phyloP scores from a whole-genome alignment of 1,284 basidiomycete genomes.

The Moniliophthora roreri region DNA sequence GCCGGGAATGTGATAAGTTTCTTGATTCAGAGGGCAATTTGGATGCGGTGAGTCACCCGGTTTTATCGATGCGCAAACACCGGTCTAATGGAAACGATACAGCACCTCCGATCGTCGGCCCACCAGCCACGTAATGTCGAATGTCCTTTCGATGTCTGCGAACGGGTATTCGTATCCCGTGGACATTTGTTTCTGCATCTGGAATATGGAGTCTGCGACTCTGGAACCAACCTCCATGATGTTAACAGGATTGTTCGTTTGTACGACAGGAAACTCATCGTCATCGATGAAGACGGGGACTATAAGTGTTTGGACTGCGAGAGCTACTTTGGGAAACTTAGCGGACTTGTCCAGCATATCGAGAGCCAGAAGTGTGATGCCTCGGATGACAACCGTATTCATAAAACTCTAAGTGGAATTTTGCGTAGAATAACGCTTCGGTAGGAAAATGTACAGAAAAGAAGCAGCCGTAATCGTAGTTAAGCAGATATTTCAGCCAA shows the following conservation, averaged over 20 bases:
- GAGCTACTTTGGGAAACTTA: conserved; percentile 41
- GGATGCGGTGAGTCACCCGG: conserved; percentile 22
- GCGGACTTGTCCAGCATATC: conserved; percentile 51
- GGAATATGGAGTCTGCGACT: conserved; percentile 42
- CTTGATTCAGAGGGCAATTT: conserved; percentile 38
- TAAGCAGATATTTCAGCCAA: too few relatives aligned
- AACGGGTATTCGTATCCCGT: conserved; percentile 35
- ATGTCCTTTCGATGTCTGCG: conserved; percentile 42
- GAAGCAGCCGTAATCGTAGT: too few relatives aligned
- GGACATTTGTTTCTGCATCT: conserved; percentile 49
- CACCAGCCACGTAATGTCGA: conserved; percentile 18
- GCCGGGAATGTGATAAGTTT: conserved; percentile 36
- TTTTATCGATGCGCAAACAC: not conserved
- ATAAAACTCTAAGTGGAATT: conserved; percentile 36
- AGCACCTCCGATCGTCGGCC: conserved; percentile 20
- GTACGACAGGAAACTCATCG: conserved; percentile 28
- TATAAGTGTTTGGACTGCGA: conserved; percentile 41
- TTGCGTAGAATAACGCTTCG: too few relatives aligned
- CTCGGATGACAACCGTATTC: conserved; percentile 36
- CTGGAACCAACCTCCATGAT: conserved; percentile 33
- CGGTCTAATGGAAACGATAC: too few relatives aligned
- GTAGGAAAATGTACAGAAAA: too few relatives aligned
- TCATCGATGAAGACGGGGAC: conserved; percentile 42
- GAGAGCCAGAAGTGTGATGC: conserved; percentile 56
- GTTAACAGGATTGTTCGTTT: conserved; percentile 33